Conservation (phyloP, 2,329 filamentous ascomycete genomes). For the Clonostachys byssicola region DNA sequence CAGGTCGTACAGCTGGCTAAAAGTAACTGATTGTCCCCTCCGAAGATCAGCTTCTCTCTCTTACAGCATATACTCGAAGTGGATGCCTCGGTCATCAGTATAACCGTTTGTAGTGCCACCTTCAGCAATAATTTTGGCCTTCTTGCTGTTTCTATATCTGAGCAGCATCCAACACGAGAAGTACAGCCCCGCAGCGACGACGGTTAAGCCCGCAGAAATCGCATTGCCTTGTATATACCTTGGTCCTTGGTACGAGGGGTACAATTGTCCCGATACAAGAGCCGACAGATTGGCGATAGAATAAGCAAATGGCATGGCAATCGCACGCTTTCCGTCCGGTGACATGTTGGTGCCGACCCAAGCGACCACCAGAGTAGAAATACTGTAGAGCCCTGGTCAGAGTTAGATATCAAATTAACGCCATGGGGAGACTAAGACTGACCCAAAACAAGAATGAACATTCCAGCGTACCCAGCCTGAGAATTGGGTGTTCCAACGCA, state of each 20-base stretch:
- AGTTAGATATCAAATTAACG: background rate
- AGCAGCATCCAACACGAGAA: conserved; percentile 16
- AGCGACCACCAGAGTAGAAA: conserved; percentile 20
- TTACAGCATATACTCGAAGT: conserved; percentile 23
- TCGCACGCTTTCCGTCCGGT: conserved; percentile 40
- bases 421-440: background rate
- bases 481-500: conserved; percentile 14
- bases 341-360: conserved; percentile 44
- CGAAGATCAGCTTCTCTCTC: background rate
- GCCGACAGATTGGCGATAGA: conserved; percentile 43
- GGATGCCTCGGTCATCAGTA: conserved; percentile 7
- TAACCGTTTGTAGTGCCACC: conserved; percentile 11
- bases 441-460: conserved; percentile 10
- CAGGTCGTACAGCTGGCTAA: no score
- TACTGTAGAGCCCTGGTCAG: conserved; percentile 8
- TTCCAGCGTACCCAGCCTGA: conserved; percentile 14
- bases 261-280: conserved; percentile 41
- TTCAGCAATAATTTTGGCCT: conserved; percentile 12
- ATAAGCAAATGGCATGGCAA: conserved; percentile 38
- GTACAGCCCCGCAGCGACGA: conserved; percentile 13
- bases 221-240: conserved; percentile 21
- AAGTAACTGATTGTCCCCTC: no score
- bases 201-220: conserved; percentile 17
- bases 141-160: conserved; percentile 17
- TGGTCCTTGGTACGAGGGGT: conserved; percentile 9